Evolutionary conservation across 768 basidiomycete genomes (phyloP).

Genomic region (Pleurotus citrinopileatus): DNA sequence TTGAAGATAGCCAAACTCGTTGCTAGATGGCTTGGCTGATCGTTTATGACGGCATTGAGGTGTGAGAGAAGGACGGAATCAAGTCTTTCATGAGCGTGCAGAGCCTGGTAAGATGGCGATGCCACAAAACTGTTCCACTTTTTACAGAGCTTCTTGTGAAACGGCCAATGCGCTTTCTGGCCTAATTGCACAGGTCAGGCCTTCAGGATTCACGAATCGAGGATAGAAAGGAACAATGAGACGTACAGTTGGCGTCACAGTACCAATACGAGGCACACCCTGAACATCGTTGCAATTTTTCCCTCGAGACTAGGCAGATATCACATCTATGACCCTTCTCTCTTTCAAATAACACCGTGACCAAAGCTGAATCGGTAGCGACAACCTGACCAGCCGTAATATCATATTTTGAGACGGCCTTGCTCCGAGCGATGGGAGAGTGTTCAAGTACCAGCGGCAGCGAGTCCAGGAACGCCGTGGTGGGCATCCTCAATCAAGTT

Average conservation of each 20-base stretch:
- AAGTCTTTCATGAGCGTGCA: conserved; percentile 51
- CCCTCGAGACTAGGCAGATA: conserved; percentile 39
- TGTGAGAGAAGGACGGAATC: conserved; percentile 68
- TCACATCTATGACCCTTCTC: conserved; percentile 72
- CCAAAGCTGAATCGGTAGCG: conserved; percentile 41
- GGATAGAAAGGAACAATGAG: conserved; percentile 6
- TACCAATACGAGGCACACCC: conserved; percentile 76
- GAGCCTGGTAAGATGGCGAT: conserved; percentile 43
- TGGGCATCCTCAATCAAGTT: no score
- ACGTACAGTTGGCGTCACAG: conserved; percentile 61
- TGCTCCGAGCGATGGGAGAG: conserved; percentile 48
- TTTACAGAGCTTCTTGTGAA: conserved; percentile 74
- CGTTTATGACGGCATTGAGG: conserved; percentile 39
- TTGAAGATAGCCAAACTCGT: conserved; percentile 27
- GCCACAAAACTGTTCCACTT: conserved; percentile 41
- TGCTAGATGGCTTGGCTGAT: not conserved
- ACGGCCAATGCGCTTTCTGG: conserved; percentile 66
- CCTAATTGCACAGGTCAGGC: conserved; percentile 36
- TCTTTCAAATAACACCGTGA: conserved; percentile 44
- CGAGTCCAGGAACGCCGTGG: not conserved
- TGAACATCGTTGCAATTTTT: conserved; percentile 51
- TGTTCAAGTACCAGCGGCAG: conserved; percentile 31
- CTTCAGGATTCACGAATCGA: conserved; percentile 6
- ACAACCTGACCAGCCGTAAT: conserved; percentile 48
- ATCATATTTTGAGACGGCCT: conserved; percentile 38